Percentiles rank a stretch among this genome's conserved stretches.
phyloP scores from a whole-genome alignment of 139 green algal genomes.

The Closterium sp. region DNA sequence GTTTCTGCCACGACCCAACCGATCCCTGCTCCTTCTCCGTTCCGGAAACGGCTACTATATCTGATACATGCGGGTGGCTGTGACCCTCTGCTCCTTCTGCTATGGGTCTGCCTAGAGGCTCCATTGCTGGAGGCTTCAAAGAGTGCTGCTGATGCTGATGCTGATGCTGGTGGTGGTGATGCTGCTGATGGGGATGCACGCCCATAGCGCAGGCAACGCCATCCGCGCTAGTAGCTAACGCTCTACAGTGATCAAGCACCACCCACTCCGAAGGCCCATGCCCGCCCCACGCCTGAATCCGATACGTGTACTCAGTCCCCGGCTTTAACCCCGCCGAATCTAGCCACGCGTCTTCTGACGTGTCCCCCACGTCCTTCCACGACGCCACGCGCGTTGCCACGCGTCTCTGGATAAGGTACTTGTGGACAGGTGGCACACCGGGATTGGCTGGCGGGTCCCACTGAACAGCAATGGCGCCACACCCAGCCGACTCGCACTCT shows the following conservation, averaged over 20 bases:
- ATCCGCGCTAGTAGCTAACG: not conserved
- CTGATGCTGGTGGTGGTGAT: not conserved
- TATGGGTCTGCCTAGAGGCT: not conserved
- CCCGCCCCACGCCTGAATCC: conserved; percentile 40
- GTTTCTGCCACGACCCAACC: not conserved
- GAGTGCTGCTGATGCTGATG: not conserved
- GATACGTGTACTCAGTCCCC: conserved; percentile 35
- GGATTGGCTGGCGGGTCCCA: conserved; percentile 30
- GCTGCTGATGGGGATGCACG: not conserved
- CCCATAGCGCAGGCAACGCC: not conserved
- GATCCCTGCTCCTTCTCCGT: not conserved
- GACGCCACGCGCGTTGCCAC: not conserved
- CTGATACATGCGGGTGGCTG: not conserved
- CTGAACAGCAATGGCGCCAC: conserved; percentile 20
- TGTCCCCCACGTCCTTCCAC: conserved; percentile 26
- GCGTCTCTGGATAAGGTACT: conserved; percentile 43
- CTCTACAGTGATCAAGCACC: conserved; percentile 4
- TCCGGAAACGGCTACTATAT: not conserved
- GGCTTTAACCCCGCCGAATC: conserved; percentile 7
- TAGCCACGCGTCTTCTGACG: conserved; percentile 31
- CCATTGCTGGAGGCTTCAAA: not conserved
- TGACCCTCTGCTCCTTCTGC: not conserved
- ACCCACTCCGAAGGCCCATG: conserved; percentile 38
- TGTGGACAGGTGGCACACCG: conserved; percentile 39
- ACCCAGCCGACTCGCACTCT: not conserved